phyloP scores from a whole-genome alignment of 2,329 filamentous ascomycete species.

The Arthrobotrys megalospora region DNA sequence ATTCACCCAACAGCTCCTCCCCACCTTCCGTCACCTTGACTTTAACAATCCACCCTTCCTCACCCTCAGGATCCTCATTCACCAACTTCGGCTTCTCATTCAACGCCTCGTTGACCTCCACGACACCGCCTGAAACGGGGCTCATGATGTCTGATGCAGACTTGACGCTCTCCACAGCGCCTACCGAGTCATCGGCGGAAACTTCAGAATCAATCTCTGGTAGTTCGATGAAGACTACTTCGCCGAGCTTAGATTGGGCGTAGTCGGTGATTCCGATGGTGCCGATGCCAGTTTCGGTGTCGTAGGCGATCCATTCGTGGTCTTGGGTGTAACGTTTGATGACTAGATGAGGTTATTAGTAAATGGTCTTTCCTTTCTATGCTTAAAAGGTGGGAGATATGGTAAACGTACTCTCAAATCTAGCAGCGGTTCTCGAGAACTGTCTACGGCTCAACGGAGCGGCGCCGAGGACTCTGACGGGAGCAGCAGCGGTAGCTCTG shows the following conservation, averaged over 20 bases:
- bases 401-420: constrained; percentile 34
- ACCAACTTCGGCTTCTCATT: constrained; percentile 89
- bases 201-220: constrained; percentile 80
- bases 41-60: constrained; percentile 93
- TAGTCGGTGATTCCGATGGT: constrained; percentile 89
- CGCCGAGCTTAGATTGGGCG: constrained; percentile 91
- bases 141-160: constrained; percentile 97
- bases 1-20: constrained; percentile 77
- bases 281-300: constrained; percentile 84
- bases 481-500: constrained; percentile 22
- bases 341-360: constrained; percentile 33
- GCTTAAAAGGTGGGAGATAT: neutral
- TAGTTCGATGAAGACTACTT: constrained; percentile 97
- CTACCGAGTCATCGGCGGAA: constrained; percentile 83
- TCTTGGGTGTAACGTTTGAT: constrained; percentile 92
- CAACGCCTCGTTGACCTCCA: constrained; percentile 80
- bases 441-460: constrained; percentile 31
- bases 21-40: constrained; percentile 79
- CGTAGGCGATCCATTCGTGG: constrained; percentile 97
- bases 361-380: neutral
- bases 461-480: constrained; percentile 26
- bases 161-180: constrained; percentile 98
- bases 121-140: constrained; percentile 83
- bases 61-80: constrained; percentile 89
- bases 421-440: constrained; percentile 39